These are phyloP conservation scores for Phlegmacium glaucopus DNA, from an alignment of 768 basidiomycete species.

Conservation along the genomic window DNA sequence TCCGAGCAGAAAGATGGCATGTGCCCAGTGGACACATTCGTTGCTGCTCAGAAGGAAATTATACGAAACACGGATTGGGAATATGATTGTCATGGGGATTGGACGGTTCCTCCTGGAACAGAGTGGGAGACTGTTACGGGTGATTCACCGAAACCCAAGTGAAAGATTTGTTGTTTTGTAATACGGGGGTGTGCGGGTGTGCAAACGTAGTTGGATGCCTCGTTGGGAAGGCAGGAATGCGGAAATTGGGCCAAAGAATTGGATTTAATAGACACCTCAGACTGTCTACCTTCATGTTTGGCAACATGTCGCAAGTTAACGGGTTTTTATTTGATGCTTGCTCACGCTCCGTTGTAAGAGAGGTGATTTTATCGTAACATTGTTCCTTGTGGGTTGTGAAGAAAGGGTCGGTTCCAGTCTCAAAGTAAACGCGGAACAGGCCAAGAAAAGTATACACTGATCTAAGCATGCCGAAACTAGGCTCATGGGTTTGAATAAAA, in stretches of 20 bases:
- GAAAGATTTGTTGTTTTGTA: neutral
- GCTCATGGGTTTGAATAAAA: slow-evolving; percentile 43
- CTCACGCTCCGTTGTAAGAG: too few relatives aligned
- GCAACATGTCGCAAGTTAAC: too few relatives aligned
- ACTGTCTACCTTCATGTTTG: too few relatives aligned
- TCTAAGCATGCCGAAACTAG: too few relatives aligned
- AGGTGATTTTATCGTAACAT: slow-evolving; percentile 25
- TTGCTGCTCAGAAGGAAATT: slow-evolving; percentile 62
- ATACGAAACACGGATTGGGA: slow-evolving; percentile 68
- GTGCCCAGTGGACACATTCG: slow-evolving; percentile 72
- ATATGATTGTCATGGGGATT: slow-evolving; percentile 75
- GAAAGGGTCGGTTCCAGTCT: too few relatives aligned
- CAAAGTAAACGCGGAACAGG: too few relatives aligned
- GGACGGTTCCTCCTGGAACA: slow-evolving; percentile 62
- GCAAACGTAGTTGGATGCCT: too few relatives aligned
- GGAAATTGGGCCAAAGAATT: too few relatives aligned
- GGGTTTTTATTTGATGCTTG: too few relatives aligned
- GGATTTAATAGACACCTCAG: too few relatives aligned
- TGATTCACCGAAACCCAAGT: slow-evolving; percentile 42
- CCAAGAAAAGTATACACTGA: too few relatives aligned
- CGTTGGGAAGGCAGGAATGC: too few relatives aligned
- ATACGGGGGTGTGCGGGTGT: neutral
- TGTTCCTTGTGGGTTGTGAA: slow-evolving; percentile 25
- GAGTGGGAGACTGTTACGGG: slow-evolving; percentile 75
- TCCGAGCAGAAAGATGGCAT: slow-evolving; percentile 69